Conservation (phyloP, 176 grass and related monocot species). For the Hyparrhenia diplandra region DNA sequence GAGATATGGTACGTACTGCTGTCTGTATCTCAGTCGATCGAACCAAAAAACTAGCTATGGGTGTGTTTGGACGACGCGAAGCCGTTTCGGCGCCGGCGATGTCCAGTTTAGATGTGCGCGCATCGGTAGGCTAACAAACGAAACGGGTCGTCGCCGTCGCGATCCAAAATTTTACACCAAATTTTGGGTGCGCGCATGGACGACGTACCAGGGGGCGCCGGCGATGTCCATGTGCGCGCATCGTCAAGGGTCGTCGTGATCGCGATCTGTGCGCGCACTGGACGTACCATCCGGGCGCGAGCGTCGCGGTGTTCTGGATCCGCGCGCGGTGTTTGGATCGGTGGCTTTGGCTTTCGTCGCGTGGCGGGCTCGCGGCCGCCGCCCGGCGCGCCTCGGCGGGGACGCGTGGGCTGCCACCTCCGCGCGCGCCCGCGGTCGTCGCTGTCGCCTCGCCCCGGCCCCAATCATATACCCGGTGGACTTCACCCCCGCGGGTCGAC, state of each 20-base stretch:
- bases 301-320: background rate
- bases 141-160: too few relatives aligned
- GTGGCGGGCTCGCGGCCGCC: background rate
- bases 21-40: background rate
- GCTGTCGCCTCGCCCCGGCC: constrained; percentile 7
- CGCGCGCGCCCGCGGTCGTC: constrained; percentile 8
- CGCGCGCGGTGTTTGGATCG: too few relatives aligned
- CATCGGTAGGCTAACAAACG: too few relatives aligned
- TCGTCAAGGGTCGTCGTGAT: background rate
- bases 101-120: too few relatives aligned
- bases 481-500: constrained; percentile 12
- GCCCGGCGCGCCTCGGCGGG: constrained; percentile 17
- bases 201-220: too few relatives aligned
- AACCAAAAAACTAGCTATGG: background rate
- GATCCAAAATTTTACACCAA: too few relatives aligned
- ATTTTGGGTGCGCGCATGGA: too few relatives aligned
- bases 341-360: background rate
- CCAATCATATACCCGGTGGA: constrained; percentile 14
- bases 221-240: background rate
- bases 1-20: background rate
- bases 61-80: background rate
- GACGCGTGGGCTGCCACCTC: constrained; percentile 46
- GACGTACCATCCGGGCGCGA: background rate
- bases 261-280: background rate
- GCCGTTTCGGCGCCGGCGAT: background rate